Base-by-base conservation (phyloP, 108 stramenopile genomes). In the Nannochloropsis salina region DNA sequence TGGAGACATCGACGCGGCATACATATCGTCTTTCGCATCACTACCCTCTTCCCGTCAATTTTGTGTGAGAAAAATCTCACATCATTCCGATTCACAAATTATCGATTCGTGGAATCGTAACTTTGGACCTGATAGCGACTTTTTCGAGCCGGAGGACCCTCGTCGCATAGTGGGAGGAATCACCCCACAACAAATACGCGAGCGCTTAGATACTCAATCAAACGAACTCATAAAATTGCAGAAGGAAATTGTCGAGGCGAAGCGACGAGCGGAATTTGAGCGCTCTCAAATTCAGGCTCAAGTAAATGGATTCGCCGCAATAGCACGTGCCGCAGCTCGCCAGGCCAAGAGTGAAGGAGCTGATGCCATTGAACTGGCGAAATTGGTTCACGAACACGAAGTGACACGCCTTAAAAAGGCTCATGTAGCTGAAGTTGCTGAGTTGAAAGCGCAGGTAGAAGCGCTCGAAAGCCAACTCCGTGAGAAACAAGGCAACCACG, bases 111-210 rank as follows among this genome's bases (percentile, higher is more conserved):
- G 61, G 61, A 74, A 74, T n/a, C 3, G n/a, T 74, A 74, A n/a
- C 15, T 74, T 74, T 74, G 61, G 61, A n/a, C 61, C 61, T 15
- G 61, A n/a, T n/a, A 74, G 61, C 61, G 61, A 74, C 61, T n/a
- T 74, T n/a, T 74, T 74, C n/a, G 61, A 74, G 61, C 61, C 61
- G 2, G 61, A n/a, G 61, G 61, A 74, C 61, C 61, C 61, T n/a
- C 61, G 61, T n/a, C 20, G 61, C 61, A 74, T 74, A n/a, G 2
- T 74, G 15, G 61, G 61, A 15, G 61, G 61, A 6, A 74, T 74
- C 61, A 74, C 61, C 61, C 61, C 61, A n/a, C 61, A n/a, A 74
- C 6, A 74, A 74, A n/a, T 74, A 15, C 61, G 61, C 4, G 8
- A 74, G 61, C 61, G n/a, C 3, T n/a, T 74, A 6, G 61, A 74